These are phyloP conservation scores for Handroanthus guayacan DNA, from an alignment of 257 asterid genomes.

Conservation along the genomic window DNA sequence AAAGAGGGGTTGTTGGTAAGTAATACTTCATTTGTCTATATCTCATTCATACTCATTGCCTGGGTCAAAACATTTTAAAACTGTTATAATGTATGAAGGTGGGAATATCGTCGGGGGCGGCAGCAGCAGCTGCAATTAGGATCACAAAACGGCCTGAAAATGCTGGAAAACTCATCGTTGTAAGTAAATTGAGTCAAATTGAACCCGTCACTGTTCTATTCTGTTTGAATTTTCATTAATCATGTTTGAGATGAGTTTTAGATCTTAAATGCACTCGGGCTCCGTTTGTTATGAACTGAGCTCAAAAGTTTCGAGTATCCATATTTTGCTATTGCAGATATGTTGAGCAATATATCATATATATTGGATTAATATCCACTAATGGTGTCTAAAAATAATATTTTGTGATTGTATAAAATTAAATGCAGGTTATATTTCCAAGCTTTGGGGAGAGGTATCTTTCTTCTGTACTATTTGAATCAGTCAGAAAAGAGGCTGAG, in stretches of 20 bases:
- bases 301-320: no score
- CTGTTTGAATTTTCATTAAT: no score
- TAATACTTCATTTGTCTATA: not conserved
- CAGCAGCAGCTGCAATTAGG: constrained; percentile 83
- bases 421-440: constrained; percentile 73
- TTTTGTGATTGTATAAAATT: not conserved
- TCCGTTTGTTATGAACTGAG: no score
- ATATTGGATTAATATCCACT: no score
- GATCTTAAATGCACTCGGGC: no score
- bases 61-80: constrained; percentile 21
- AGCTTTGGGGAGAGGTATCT: constrained; percentile 95
- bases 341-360: no score
- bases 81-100: constrained; percentile 55
- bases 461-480: constrained; percentile 82
- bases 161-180: constrained; percentile 92
- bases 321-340: no score
- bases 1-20: constrained; percentile 90
- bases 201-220: no score
- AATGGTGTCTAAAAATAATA: no score
- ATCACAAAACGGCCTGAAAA: constrained; percentile 79
- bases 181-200: constrained; percentile 42
- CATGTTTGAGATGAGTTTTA: no score
- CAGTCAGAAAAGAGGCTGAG: constrained; percentile 80
- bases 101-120: constrained; percentile 97
- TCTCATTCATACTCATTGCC: not conserved